Percentiles rank a stretch among this genome's conserved stretches.
Evolutionary conservation across 768 basidiomycete species (phyloP).

Genomic region (Pseudohyphozyma bogoriensis): DNA sequence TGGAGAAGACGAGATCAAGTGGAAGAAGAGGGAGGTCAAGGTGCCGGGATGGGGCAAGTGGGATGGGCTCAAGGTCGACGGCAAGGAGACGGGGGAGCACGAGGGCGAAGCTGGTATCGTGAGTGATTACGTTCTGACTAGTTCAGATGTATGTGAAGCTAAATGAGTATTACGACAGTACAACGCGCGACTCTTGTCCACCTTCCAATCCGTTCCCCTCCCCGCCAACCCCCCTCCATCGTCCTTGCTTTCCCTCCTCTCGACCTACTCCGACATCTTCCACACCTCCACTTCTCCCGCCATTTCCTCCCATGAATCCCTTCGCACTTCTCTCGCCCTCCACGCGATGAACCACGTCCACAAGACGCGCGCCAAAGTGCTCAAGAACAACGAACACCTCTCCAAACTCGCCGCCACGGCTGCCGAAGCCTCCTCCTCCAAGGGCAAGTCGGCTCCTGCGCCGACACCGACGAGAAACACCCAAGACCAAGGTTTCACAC

Average conservation of each 20-base stretch:
- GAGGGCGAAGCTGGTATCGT: neutral
- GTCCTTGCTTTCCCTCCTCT: constrained; percentile 15
- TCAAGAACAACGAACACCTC: constrained; percentile 92
- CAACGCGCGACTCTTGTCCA: constrained; percentile 24
- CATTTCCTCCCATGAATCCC: constrained; percentile 51
- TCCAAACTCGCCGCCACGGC: constrained; percentile 55
- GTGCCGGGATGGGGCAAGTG: constrained; percentile 1
- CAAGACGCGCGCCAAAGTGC: constrained; percentile 78
- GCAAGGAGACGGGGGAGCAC: constrained; percentile 1
- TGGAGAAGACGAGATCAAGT: neutral
- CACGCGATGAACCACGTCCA: constrained; percentile 76
- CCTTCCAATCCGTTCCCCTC: constrained; percentile 4
- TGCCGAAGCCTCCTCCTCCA: constrained; percentile 36
- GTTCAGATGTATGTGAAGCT: neutral
- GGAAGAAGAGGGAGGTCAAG: neutral
- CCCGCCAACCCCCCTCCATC: neutral
- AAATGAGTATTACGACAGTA: constrained; percentile 9
- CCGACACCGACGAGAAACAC: constrained; percentile 52
- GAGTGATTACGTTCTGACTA: neutral
- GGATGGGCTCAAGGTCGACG: neutral
- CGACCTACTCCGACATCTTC: constrained; percentile 64
- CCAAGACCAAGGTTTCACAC: constrained; percentile 95
- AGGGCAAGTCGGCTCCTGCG: constrained; percentile 40
- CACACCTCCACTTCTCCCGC: constrained; percentile 54
- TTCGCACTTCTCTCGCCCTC: constrained; percentile 60